Evolutionary conservation across 352 stramenopile genomes (phyloP).

Genomic region (Globisporangium mamillatum): DNA sequence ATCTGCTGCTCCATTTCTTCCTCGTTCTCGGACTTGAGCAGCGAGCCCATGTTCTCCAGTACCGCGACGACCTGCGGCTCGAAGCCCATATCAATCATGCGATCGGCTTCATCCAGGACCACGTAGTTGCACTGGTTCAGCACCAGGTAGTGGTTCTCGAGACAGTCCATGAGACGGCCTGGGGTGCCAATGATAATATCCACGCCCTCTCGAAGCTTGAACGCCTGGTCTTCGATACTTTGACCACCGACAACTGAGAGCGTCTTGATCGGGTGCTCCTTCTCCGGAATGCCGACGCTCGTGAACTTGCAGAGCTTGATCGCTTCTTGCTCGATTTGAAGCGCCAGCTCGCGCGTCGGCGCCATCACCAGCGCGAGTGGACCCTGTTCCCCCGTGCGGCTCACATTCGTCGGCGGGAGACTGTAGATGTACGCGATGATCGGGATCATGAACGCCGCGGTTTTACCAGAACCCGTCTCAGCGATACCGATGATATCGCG

Average conservation of each 20-base stretch:
- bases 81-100: constrained; percentile 98
- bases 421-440: constrained; percentile 95
- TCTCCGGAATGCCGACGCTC: constrained; percentile 53
- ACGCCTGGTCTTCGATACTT: constrained; percentile 96
- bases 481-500: constrained; percentile 99
- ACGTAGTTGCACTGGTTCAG: constrained; percentile 99
- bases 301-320: constrained; percentile 91
- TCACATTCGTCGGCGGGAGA: constrained; percentile 82
- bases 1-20: constrained; percentile 95
- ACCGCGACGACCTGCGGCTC: constrained; percentile 95
- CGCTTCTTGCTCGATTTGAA: constrained; percentile 97
- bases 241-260: constrained; percentile 93
- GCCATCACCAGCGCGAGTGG: constrained; percentile 98
- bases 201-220: constrained; percentile 93
- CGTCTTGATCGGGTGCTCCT: constrained; percentile 72
- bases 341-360: constrained; percentile 96
- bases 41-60: constrained; percentile 96
- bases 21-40: constrained; percentile 97
- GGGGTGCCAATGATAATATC: constrained; percentile 99
- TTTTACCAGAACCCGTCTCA: constrained; percentile 99
- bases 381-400: constrained; percentile 90
- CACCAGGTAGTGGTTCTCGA: constrained; percentile 97
- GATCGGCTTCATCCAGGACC: constrained; percentile 98
- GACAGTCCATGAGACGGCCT: constrained; percentile 96
- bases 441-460: constrained; percentile 97